phyloP scores from a whole-genome alignment of 495 filamentous ascomycete species.

The Daldinia vernicosa region DNA sequence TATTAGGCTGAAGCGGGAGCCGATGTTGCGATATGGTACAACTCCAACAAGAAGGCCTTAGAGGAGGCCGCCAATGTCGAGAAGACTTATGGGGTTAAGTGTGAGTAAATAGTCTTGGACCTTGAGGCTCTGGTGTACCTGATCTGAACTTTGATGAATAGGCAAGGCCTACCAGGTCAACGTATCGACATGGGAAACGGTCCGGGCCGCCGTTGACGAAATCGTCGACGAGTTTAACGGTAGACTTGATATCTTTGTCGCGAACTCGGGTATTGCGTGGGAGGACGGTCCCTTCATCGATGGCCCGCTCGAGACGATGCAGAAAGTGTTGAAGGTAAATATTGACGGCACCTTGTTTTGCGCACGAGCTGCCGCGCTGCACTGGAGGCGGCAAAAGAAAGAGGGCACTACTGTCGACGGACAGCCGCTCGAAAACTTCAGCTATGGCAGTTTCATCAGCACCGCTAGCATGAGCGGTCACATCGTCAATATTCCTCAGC shows the following conservation, averaged over 20 bases:
- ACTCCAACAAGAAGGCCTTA: conserved; percentile 75
- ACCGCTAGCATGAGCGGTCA: conserved; percentile 86
- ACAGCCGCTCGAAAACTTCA: conserved; percentile 71
- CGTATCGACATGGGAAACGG: conserved; percentile 66
- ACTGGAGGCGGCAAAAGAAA: conserved; percentile 68
- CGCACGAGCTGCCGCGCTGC: conserved; percentile 76
- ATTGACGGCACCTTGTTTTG: conserved; percentile 85
- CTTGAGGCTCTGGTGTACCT: neutral
- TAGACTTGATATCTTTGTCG: conserved; percentile 81
- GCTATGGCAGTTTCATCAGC: conserved; percentile 76
- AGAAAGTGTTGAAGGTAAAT: conserved; percentile 74
- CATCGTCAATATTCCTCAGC: conserved; percentile 87
- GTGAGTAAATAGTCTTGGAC: conserved; percentile 53
- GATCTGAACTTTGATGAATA: conserved; percentile 45
- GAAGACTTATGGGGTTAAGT: conserved; percentile 79
- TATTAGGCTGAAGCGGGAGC: conserved; percentile 78
- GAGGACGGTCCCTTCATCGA: conserved; percentile 73
- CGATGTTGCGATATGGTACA: conserved; percentile 89
- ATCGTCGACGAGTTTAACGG: conserved; percentile 75
- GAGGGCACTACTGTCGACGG: conserved; percentile 73
- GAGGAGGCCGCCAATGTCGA: conserved; percentile 78
- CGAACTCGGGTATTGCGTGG: conserved; percentile 83
- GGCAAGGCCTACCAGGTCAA: conserved; percentile 81
- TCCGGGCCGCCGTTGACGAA: conserved; percentile 64
- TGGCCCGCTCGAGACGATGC: conserved; percentile 70